Conservation (phyloP, 768 basidiomycete genomes). For the Termitomyces sp. region DNA sequence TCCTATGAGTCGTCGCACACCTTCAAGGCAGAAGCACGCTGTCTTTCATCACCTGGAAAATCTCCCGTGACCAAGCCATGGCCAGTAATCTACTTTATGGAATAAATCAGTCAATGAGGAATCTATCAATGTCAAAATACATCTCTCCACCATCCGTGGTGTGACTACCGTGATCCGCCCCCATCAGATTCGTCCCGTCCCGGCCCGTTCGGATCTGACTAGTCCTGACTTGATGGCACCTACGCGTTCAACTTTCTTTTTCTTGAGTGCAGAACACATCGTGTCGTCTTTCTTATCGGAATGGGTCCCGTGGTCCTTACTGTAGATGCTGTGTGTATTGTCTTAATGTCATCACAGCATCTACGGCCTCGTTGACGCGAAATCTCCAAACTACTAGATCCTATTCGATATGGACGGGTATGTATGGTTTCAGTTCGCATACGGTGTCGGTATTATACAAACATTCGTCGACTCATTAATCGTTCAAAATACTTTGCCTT, state of each 20-base stretch:
- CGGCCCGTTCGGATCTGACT: neutral
- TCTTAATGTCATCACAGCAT: neutral
- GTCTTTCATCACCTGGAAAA: too few relatives aligned
- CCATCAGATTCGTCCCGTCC: neutral
- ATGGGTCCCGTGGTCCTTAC: constrained; percentile 29
- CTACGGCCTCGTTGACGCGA: constrained; percentile 2
- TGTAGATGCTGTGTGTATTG: constrained; percentile 47
- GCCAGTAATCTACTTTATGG: too few relatives aligned
- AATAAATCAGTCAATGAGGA: too few relatives aligned
- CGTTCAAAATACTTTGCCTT: neutral
- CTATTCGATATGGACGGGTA: constrained; percentile 72
- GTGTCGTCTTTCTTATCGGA: constrained; percentile 7
- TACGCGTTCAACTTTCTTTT: neutral
- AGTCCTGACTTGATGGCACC: neutral
- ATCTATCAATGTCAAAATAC: too few relatives aligned
- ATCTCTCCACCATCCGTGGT: too few relatives aligned
- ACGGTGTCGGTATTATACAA: neutral
- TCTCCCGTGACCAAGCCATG: too few relatives aligned
- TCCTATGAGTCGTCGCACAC: too few relatives aligned
- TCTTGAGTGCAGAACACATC: neutral
- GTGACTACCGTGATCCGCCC: too few relatives aligned
- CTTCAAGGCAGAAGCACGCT: too few relatives aligned
- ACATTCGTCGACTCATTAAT: neutral
- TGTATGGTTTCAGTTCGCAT: constrained; percentile 7
- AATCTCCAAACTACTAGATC: constrained; percentile 31